Conservation (phyloP, 306 rosid genomes). For the Quercus cerris region DNA sequence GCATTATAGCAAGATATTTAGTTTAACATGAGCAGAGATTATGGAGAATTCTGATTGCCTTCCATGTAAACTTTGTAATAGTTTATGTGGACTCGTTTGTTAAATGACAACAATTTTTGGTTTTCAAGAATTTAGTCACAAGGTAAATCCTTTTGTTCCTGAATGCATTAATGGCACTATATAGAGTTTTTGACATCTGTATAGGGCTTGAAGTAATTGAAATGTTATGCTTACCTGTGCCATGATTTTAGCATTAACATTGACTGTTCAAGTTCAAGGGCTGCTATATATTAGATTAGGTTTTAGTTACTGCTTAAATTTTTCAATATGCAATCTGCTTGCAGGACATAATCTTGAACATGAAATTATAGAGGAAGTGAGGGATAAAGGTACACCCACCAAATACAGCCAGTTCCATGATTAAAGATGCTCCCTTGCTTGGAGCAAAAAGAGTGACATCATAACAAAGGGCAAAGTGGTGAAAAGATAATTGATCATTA, state of each 20-base stretch:
- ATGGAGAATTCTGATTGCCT: neutral
- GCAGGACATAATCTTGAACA: neutral
- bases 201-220: neutral
- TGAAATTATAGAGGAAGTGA: neutral
- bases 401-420: neutral
- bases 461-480: neutral
- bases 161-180: neutral
- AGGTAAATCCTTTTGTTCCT: neutral
- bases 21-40: neutral
- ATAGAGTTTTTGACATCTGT: neutral
- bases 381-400: neutral
- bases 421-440: neutral
- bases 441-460: neutral
- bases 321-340: neutral
- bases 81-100: neutral
- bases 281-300: neutral
- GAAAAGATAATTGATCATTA: neutral
- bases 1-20: neutral
- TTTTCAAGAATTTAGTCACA: neutral
- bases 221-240: neutral
- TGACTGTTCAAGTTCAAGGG: neutral
- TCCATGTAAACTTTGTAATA: neutral
- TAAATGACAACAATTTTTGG: neutral
- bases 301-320: neutral
- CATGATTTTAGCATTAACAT: neutral